phyloP scores from a whole-genome alignment of 169 alveolate species.

The Plasmodium gallinaceum region DNA sequence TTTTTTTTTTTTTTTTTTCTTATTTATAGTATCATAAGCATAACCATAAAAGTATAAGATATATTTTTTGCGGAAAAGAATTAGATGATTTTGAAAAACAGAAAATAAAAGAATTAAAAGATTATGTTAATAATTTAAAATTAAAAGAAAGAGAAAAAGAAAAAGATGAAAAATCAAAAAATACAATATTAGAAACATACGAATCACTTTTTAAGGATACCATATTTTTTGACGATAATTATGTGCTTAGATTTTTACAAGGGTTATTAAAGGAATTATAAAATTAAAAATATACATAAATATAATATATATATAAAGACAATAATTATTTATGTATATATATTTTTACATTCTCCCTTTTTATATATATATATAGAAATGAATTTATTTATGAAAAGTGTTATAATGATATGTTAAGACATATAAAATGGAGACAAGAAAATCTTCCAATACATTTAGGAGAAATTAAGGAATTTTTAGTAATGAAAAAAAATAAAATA shows the following conservation, averaged over 20 bases:
- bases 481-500: background rate
- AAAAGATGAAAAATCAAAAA: slow-evolving; percentile 31
- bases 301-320: background rate
- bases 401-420: slow-evolving; percentile 80
- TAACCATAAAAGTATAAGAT: slow-evolving; percentile 80
- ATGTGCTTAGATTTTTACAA: slow-evolving; percentile 81
- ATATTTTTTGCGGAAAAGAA: slow-evolving; percentile 80
- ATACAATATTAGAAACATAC: slow-evolving; percentile 44
- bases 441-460: slow-evolving; percentile 80
- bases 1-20: too few relatives aligned
- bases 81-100: slow-evolving; percentile 81
- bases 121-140: slow-evolving; percentile 80
- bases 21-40: slow-evolving; percentile 67
- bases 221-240: slow-evolving; percentile 81
- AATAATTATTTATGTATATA: background rate
- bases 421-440: slow-evolving; percentile 81
- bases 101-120: slow-evolving; percentile 80
- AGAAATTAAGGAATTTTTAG: slow-evolving; percentile 62
- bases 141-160: slow-evolving; percentile 22
- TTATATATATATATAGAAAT: slow-evolving; percentile 45
- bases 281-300: background rate
- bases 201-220: slow-evolving; percentile 74
- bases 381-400: slow-evolving; percentile 76
- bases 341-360: background rate
- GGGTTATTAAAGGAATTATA: slow-evolving; percentile 44